These are phyloP conservation scores for Haplosporangium gracile DNA, from an alignment of 192 early-diverging fungal genomes.

Conservation along the genomic window DNA sequence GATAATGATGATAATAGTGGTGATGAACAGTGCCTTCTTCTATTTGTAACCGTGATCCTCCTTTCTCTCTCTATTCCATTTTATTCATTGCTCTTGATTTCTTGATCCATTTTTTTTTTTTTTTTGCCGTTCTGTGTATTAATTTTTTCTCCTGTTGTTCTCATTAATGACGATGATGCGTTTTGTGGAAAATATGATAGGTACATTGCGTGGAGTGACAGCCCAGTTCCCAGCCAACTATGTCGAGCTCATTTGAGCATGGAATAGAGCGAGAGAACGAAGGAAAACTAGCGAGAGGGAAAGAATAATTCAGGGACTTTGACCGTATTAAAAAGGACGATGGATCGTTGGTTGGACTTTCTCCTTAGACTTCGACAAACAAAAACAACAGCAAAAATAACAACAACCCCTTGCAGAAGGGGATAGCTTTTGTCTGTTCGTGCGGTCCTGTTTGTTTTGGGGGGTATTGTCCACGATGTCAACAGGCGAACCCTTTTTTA, in stretches of 20 bases:
- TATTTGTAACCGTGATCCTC: not conserved
- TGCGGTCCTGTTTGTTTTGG: not conserved
- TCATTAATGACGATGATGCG: not conserved
- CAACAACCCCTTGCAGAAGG: no score
- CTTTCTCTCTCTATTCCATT: not conserved
- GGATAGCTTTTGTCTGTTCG: not conserved
- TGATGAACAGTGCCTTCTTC: not conserved
- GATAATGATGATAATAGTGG: not conserved
- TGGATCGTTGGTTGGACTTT: not conserved
- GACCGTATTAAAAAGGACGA: not conserved
- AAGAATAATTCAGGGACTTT: not conserved
- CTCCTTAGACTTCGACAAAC: no score
- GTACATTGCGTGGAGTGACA: slow-evolving; percentile 55
- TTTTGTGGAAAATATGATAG: slow-evolving; percentile 30
- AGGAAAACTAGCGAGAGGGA: not conserved
- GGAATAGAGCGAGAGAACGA: not conserved
- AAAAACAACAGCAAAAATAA: no score
- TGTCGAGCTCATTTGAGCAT: slow-evolving; percentile 46
- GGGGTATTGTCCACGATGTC: not conserved
- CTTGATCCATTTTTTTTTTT: not conserved
- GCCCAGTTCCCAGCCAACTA: slow-evolving; percentile 68
- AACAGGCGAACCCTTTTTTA: not conserved
- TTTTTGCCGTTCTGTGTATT: not conserved
- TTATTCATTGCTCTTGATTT: not conserved
- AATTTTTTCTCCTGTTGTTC: not conserved